Percentiles rank a stretch among this genome's conserved stretches.
Conservation (phyloP, 1,139 yeast genomes). For the Yamadazyma blattariae region DNA sequence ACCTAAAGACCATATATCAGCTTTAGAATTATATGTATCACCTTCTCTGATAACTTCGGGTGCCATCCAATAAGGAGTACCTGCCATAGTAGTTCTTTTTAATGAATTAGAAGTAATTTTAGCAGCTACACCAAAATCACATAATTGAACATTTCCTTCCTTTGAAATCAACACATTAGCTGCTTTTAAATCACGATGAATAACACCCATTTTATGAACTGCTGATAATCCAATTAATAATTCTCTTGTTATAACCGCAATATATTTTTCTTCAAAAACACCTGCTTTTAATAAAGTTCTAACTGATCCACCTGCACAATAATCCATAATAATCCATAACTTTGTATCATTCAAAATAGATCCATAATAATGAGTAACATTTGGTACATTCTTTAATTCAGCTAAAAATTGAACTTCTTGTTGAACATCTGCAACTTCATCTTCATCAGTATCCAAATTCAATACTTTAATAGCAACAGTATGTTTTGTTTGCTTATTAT, state of each 20-base stretch:
- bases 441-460: constrained; percentile 88
- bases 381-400: constrained; percentile 79
- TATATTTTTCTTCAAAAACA: constrained; percentile 76
- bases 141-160: constrained; percentile 85
- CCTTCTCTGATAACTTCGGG: constrained; percentile 98
- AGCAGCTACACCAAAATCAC: constrained; percentile 99
- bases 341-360: constrained; percentile 83
- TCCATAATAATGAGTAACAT: constrained; percentile 90
- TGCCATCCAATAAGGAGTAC: constrained; percentile 99
- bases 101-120: constrained; percentile 74
- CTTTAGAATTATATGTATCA: constrained; percentile 76
- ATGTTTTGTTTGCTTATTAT: constrained; percentile 60
- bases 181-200: constrained; percentile 94
- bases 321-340: constrained; percentile 97
- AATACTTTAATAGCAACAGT: constrained; percentile 91
- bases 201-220: constrained; percentile 87
- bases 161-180: constrained; percentile 89
- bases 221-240: constrained; percentile 71
- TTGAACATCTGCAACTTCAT: constrained; percentile 93
- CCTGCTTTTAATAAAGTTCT: constrained; percentile 88
- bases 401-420: constrained; percentile 86
- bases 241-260: constrained; percentile 81
- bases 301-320: constrained; percentile 95
- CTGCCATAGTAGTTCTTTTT: constrained; percentile 93
- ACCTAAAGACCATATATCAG: constrained; percentile 93